phyloP scores from a whole-genome alignment of 495 filamentous ascomycete genomes.

The Hyaloscypha bicolor region DNA sequence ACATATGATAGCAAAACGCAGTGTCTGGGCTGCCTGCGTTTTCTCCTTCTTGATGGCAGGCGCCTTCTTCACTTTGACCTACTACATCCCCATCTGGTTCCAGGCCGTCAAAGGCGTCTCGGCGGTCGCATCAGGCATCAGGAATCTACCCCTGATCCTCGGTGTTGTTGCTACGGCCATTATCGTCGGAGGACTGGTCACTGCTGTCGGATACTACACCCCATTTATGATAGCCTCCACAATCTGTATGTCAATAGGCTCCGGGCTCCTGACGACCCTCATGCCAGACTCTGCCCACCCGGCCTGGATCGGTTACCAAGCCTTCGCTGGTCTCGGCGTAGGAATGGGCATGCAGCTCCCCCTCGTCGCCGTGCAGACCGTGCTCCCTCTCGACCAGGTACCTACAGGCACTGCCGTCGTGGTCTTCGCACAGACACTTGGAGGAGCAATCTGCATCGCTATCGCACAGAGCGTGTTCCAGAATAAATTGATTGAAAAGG shows the following conservation, averaged over 20 bases:
- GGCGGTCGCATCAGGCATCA: constrained; percentile 68
- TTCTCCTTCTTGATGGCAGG: background rate
- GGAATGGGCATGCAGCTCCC: constrained; percentile 69
- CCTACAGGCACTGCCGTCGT: constrained; percentile 61
- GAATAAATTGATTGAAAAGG: constrained; percentile 50
- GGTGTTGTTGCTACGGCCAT: constrained; percentile 49
- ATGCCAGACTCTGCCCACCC: constrained; percentile 46
- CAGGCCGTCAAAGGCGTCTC: constrained; percentile 66
- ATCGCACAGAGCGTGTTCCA: constrained; percentile 64
- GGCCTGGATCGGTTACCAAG: constrained; percentile 70
- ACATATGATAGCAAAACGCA: constrained; percentile 45
- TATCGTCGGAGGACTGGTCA: constrained; percentile 52
- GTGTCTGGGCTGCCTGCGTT: background rate
- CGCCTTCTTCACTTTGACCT: background rate
- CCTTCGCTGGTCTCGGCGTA: constrained; percentile 67
- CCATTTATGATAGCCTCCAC: constrained; percentile 58
- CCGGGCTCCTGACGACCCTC: constrained; percentile 64
- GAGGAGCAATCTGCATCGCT: constrained; percentile 62
- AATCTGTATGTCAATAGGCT: constrained; percentile 56
- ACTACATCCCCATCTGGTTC: constrained; percentile 79
- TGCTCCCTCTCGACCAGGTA: constrained; percentile 51
- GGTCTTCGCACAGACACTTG: constrained; percentile 62
- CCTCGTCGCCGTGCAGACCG: constrained; percentile 58
- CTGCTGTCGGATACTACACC: constrained; percentile 64
- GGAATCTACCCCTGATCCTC: constrained; percentile 58